Percentiles rank a stretch among this genome's conserved stretches.
phyloP scores from a whole-genome alignment of 345 rosid species.

The Cardamine occulta region DNA sequence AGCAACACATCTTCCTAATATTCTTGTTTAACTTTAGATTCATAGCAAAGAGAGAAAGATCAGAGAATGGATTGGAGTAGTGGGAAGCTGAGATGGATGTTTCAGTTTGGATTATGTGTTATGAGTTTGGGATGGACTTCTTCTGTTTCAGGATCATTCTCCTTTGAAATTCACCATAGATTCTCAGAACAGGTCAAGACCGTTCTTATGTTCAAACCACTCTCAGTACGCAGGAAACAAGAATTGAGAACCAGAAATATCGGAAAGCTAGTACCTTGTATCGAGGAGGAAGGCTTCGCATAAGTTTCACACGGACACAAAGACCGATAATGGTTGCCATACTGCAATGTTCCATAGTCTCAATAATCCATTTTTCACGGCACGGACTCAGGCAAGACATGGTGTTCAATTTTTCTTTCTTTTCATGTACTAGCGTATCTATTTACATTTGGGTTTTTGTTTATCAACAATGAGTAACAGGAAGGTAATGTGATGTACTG shows the following conservation, averaged over 20 bases:
- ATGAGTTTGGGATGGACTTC: conserved; percentile 32
- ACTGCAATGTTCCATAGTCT: conserved; percentile 87
- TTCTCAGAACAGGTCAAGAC: conserved; percentile 82
- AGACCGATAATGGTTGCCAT: conserved; percentile 95
- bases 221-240: background rate
- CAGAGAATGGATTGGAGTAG: conserved; percentile 20
- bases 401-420: background rate
- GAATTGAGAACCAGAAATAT: background rate
- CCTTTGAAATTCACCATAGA: conserved; percentile 75
- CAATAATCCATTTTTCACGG: conserved; percentile 19
- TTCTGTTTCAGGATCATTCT: conserved; percentile 54
- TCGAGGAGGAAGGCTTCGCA: conserved; percentile 89
- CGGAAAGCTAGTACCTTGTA: conserved; percentile 65
- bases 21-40: background rate
- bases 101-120: conserved; percentile 33
- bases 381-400: conserved; percentile 21
- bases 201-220: conserved; percentile 49
- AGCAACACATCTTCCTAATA: conserved; percentile 9
- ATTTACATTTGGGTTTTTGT: conserved; percentile 25
- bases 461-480: conserved; percentile 44
- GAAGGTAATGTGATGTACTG: conserved; percentile 49
- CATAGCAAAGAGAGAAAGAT: background rate
- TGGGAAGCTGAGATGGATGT: conserved; percentile 32
- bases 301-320: conserved; percentile 82
- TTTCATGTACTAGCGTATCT: background rate